Percentiles rank a stretch among this genome's conserved stretches.
Evolutionary conservation across 1,284 basidiomycete species (phyloP).

Genomic region (Violaceomyces palustris): DNA sequence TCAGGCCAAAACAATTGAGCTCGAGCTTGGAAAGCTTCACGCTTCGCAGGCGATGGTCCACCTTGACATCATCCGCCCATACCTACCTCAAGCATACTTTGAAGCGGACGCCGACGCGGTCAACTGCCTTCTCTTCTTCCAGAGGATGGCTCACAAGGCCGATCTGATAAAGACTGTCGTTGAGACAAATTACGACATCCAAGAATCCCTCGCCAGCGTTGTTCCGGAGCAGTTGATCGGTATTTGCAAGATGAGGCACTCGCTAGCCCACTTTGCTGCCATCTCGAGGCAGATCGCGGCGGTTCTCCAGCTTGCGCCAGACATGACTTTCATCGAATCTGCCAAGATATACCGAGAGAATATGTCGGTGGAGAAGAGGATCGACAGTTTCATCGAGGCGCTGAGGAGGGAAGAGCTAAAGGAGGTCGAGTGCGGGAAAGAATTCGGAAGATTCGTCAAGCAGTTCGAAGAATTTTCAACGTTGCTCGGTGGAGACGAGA

Average conservation of each 20-base stretch:
- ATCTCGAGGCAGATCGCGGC: conserved; percentile 45
- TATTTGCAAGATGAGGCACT: conserved; percentile 45
- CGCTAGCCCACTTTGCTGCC: conserved; percentile 45
- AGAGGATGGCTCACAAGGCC: conserved; percentile 44
- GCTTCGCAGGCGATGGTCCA: conserved; percentile 35
- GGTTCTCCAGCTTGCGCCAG: conserved; percentile 36
- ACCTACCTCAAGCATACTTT: conserved; percentile 41
- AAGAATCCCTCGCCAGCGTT: conserved; percentile 24
- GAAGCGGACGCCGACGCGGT: conserved; percentile 44
- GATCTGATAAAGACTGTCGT: conserved; percentile 44
- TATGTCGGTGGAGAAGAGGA: conserved; percentile 77
- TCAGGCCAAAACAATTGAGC: conserved; percentile 46
- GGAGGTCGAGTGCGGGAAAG: conserved; percentile 83
- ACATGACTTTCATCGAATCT: conserved; percentile 52
- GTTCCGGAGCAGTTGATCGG: conserved; percentile 40
- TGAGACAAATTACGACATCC: conserved; percentile 42
- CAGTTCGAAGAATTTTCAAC: conserved; percentile 41
- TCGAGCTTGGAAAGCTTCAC: conserved; percentile 40
- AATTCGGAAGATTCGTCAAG: conserved; percentile 63
- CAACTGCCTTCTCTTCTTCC: conserved; percentile 44
- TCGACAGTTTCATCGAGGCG: conserved; percentile 83
- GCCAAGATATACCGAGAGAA: conserved; percentile 75
- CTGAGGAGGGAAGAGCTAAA: conserved; percentile 81
- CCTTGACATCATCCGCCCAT: conserved; percentile 42
- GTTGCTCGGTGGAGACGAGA: conserved; percentile 62